Percentiles rank a stretch among this genome's conserved stretches.
These are phyloP conservation scores for Kalaharituber pfeilii DNA, from an alignment of 2,329 filamentous ascomycete species.

Conservation along the genomic window DNA sequence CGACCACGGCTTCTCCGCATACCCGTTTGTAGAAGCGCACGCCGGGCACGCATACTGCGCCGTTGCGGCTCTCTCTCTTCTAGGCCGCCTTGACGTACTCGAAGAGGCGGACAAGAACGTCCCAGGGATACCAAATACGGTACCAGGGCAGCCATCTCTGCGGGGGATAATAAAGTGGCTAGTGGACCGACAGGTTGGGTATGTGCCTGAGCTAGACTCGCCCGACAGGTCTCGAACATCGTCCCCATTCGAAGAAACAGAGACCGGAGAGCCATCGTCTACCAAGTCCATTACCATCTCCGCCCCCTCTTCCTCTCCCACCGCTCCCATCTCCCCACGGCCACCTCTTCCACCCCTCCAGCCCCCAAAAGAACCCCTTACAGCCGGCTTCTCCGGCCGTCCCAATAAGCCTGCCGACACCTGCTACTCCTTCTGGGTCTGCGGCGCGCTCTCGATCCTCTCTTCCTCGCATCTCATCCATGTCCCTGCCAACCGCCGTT, in stretches of 20 bases:
- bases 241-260: constrained; percentile 22
- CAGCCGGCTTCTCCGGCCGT: constrained; percentile 72
- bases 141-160: constrained; percentile 28
- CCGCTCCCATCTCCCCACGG: not conserved
- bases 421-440: constrained; percentile 90
- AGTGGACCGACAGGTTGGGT: constrained; percentile 45
- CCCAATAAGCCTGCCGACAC: constrained; percentile 86
- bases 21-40: constrained; percentile 64
- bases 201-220: constrained; percentile 34
- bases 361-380: constrained; percentile 22
- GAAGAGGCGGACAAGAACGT: not conserved
- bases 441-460: constrained; percentile 39
- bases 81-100: constrained; percentile 42
- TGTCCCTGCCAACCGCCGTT: constrained; percentile 46
- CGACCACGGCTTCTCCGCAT: constrained; percentile 69
- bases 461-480: constrained; percentile 42
- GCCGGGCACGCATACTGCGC: constrained; percentile 86
- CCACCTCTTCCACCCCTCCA: not conserved
- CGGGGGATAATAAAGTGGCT: constrained; percentile 37
- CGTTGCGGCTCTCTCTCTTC: constrained; percentile 55
- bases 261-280: not conserved
- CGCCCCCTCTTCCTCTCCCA: too few species aligned
- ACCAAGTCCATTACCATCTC: too few species aligned
- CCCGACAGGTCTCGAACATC: constrained; percentile 32
- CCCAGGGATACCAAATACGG: too few species aligned